Evolutionary conservation across 805 yeast genomes (phyloP).

Genomic region (Candida maris): DNA sequence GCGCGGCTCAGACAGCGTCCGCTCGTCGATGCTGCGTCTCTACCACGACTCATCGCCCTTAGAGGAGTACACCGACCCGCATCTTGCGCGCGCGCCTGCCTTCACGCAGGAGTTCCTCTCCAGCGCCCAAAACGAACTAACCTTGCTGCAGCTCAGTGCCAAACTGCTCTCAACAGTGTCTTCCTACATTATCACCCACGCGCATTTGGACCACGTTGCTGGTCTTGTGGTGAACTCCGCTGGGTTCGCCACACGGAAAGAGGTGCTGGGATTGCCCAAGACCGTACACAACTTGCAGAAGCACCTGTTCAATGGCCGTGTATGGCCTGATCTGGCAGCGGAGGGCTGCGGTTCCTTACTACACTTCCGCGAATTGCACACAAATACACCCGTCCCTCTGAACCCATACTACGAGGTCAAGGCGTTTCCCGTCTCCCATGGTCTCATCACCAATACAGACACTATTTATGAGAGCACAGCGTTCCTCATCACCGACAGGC

Average conservation of each 20-base stretch:
- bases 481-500: constrained; percentile 43
- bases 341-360: constrained; percentile 24
- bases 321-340: constrained; percentile 74
- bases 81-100: constrained; percentile 4
- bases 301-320: constrained; percentile 64
- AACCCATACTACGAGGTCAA: constrained; percentile 36
- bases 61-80: constrained; percentile 8
- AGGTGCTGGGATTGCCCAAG: constrained; percentile 48
- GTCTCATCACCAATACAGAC: constrained; percentile 11
- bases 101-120: constrained; percentile 6
- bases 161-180: constrained; percentile 35
- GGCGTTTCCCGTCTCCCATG: constrained; percentile 42
- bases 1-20: constrained; percentile 1
- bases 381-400: constrained; percentile 7
- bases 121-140: constrained; percentile 2
- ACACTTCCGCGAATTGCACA: constrained; percentile 14
- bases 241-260: constrained; percentile 36
- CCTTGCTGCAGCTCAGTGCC: constrained; percentile 12
- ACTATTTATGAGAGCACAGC: constrained; percentile 50
- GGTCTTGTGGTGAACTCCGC: constrained; percentile 74
- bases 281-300: constrained; percentile 51
- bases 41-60: constrained; percentile 15
- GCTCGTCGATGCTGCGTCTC: constrained; percentile 14
- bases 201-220: constrained; percentile 78
- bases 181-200: constrained; percentile 64